These are phyloP conservation scores for Triticum dicoccoides DNA, from an alignment of 176 grass and related monocot species.

Conservation along the genomic window DNA sequence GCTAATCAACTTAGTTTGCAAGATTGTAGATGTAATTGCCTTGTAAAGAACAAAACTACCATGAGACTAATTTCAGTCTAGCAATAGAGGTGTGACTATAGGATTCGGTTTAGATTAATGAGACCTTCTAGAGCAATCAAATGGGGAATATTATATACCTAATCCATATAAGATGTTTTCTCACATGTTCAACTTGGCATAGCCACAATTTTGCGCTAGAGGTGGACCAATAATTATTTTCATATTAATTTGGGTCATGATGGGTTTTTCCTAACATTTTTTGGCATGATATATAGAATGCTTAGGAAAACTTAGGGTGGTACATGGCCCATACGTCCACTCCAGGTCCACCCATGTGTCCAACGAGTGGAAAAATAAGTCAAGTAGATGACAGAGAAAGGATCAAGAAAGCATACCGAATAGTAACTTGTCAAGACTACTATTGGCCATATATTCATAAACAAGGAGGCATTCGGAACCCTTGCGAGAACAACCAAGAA, in stretches of 20 bases:
- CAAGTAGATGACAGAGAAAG: slow-evolving; percentile 19
- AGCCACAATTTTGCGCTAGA: too few relatives aligned
- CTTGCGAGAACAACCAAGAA: slow-evolving; percentile 72
- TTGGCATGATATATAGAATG: too few relatives aligned
- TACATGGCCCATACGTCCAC: too few relatives aligned
- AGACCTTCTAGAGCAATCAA: background rate
- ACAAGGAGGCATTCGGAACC: slow-evolving; percentile 56
- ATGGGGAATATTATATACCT: background rate
- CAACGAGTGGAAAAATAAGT: background rate
- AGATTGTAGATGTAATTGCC: background rate
- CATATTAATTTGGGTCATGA: too few relatives aligned
- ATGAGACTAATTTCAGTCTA: background rate
- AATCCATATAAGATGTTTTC: background rate
- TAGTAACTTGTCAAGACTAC: slow-evolving; percentile 76
- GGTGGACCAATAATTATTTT: too few relatives aligned
- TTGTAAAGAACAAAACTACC: background rate
- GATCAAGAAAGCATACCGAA: slow-evolving; percentile 43
- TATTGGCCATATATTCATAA: slow-evolving; percentile 87
- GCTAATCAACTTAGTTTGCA: background rate
- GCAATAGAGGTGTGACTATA: background rate
- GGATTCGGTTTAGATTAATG: background rate
- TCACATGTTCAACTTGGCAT: too few relatives aligned
- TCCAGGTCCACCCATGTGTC: background rate
- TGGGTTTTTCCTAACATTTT: too few relatives aligned
- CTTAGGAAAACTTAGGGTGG: too few relatives aligned